These are phyloP conservation scores for Steccherinum ochraceum DNA, from an alignment of 768 basidiomycete genomes.

Conservation along the genomic window DNA sequence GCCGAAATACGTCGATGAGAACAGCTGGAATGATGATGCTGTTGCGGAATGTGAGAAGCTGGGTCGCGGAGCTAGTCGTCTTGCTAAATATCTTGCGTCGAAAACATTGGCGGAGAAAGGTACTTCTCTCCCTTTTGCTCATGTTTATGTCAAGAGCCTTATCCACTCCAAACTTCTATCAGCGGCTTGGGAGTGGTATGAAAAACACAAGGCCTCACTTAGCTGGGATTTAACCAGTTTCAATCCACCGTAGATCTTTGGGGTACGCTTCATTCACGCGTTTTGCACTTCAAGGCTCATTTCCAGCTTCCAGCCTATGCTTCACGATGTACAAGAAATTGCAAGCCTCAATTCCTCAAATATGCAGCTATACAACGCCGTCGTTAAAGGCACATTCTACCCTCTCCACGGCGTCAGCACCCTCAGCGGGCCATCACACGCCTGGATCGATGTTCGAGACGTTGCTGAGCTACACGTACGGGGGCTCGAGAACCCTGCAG, in stretches of 20 bases:
- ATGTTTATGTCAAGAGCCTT: no score
- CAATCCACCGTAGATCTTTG: conserved; percentile 39
- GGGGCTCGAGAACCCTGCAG: conserved; percentile 25
- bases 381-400: neutral
- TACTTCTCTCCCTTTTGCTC: no score
- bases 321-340: no score
- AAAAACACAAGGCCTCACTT: conserved; percentile 34
- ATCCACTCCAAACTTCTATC: no score
- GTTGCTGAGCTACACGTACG: conserved; percentile 25
- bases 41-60: conserved; percentile 37
- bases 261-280: conserved; percentile 1
- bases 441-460: conserved; percentile 32
- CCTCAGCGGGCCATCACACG: neutral
- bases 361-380: neutral
- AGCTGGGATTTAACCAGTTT: conserved; percentile 45
- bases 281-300: no score
- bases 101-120: conserved; percentile 49
- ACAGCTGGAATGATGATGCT: conserved; percentile 53
- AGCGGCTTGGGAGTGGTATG: conserved; percentile 43
- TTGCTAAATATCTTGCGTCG: conserved; percentile 42
- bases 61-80: conserved; percentile 33
- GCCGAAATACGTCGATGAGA: conserved; percentile 30
- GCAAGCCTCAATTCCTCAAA: no score
- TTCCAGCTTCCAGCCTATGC: neutral
- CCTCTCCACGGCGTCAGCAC: no score